Percentiles rank a stretch among this genome's conserved stretches.
phyloP scores from a whole-genome alignment of 257 asterid genomes.

The Asclepias syriaca region DNA sequence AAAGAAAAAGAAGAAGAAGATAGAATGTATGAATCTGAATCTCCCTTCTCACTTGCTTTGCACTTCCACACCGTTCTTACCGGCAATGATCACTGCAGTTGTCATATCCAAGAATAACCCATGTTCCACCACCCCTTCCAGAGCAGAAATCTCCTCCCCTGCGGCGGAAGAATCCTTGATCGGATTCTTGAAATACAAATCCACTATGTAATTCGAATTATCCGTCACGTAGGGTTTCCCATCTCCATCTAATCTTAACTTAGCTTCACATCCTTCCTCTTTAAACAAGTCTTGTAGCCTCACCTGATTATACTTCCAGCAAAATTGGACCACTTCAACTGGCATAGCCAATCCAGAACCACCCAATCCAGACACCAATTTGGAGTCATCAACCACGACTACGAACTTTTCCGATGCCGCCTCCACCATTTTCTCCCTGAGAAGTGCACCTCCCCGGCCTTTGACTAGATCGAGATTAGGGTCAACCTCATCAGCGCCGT shows the following conservation, averaged over 20 bases:
- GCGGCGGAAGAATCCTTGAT: constrained; percentile 65
- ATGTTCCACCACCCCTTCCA: constrained; percentile 86
- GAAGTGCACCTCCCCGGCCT: constrained; percentile 92
- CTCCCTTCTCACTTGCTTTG: constrained; percentile 42
- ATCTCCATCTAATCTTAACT: constrained; percentile 53
- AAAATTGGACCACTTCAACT: constrained; percentile 87
- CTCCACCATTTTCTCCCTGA: constrained; percentile 94
- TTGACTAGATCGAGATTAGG: constrained; percentile 82
- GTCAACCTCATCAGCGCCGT: constrained; percentile 95
- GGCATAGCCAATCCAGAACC: constrained; percentile 97
- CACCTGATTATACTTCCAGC: constrained; percentile 65
- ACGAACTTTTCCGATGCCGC: constrained; percentile 83
- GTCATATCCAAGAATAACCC: constrained; percentile 59
- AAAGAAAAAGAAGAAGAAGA: neutral
- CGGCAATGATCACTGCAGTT: constrained; percentile 72
- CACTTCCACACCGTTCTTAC: constrained; percentile 55
- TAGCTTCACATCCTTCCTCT: constrained; percentile 72
- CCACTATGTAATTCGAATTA: constrained; percentile 81
- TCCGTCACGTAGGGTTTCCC: constrained; percentile 88
- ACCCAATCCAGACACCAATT: constrained; percentile 69
- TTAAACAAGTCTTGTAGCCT: constrained; percentile 63
- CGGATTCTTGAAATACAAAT: constrained; percentile 84
- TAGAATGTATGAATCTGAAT: neutral
- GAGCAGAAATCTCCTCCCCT: constrained; percentile 62
- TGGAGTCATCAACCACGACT: constrained; percentile 83